Conservation (phyloP, 345 rosid species). For the Eucalyptus polyanthemos region DNA sequence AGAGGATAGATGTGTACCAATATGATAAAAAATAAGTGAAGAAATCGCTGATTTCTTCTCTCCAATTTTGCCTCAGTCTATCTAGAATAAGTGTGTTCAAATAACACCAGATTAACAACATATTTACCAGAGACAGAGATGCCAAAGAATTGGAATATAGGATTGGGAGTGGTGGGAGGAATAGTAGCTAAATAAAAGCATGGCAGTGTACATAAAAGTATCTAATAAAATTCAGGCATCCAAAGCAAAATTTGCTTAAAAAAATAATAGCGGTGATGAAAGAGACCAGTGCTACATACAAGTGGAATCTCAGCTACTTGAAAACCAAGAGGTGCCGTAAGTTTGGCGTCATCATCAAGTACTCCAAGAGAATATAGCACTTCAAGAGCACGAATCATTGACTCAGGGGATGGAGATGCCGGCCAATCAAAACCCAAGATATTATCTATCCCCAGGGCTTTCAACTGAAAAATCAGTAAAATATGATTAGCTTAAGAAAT, state of each 20-base stretch:
- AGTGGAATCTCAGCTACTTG: conserved; percentile 96
- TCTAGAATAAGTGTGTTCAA: neutral
- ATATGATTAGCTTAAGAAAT: neutral
- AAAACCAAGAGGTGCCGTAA: conserved; percentile 92
- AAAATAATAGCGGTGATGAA: neutral
- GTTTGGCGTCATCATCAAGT: conserved; percentile 95
- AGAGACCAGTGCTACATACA: conserved; percentile 20
- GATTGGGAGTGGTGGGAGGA: neutral
- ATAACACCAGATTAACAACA: neutral
- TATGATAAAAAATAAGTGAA: neutral
- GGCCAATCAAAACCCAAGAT: conserved; percentile 93
- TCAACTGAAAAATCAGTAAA: conserved; percentile 38
- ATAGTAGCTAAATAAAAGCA: neutral
- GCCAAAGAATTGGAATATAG: neutral
- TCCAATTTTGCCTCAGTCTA: neutral
- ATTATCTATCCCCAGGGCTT: conserved; percentile 94
- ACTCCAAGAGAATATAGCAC: conserved; percentile 84
- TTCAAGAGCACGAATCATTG: conserved; percentile 92
- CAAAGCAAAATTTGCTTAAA: neutral
- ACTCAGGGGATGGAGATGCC: conserved; percentile 85
- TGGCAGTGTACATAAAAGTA: neutral
- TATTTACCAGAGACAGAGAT: neutral
- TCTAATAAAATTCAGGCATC: neutral
- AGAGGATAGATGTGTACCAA: neutral
- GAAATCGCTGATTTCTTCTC: neutral